A percentile compares a stretch with the other conserved stretches of the same genome.
These are phyloP conservation scores for Penicillium argentinense DNA, from an alignment of 495 filamentous ascomycete genomes.

Conservation along the genomic window DNA sequence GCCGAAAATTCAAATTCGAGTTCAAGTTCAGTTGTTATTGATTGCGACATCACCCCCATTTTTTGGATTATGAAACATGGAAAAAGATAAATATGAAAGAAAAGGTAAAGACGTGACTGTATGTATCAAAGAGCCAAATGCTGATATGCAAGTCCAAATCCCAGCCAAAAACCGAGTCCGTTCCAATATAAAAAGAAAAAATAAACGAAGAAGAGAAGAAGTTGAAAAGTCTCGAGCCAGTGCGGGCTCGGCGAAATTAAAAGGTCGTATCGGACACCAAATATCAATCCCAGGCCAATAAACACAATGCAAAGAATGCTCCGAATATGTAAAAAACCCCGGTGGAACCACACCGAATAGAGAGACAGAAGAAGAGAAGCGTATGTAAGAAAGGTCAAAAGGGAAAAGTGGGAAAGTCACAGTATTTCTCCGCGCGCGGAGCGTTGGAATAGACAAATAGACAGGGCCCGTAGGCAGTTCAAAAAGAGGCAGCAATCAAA, in stretches of 20 bases:
- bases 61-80: conserved; percentile 8
- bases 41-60: conserved; percentile 2
- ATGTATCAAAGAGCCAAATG: conserved; percentile 24
- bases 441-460: conserved; percentile 6
- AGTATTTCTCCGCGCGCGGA: conserved; percentile 15
- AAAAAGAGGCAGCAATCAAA: conserved; percentile 3
- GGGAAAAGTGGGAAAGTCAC: conserved; percentile 12
- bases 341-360: conserved; percentile 25
- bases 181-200: conserved; percentile 6
- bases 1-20: background rate
- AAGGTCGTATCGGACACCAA: conserved; percentile 27
- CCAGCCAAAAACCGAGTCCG: conserved; percentile 15
- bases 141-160: conserved; percentile 29
- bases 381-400: conserved; percentile 15
- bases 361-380: conserved; percentile 19
- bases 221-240: conserved; percentile 12
- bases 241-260: conserved; percentile 22
- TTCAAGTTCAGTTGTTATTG: background rate
- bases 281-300: conserved; percentile 30
- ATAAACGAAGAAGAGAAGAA: conserved; percentile 12
- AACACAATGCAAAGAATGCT: conserved; percentile 29
- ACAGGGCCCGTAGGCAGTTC: conserved; percentile 8
- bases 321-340: conserved; percentile 29
- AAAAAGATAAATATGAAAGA: conserved; percentile 3
- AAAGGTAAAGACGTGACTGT: conserved; percentile 20